Evolutionary conservation across 2,329 filamentous ascomycete genomes (phyloP), one percentile per base, ranked within the genome.

Genomic region (Phaeomoniella chlamydospora): DNA sequence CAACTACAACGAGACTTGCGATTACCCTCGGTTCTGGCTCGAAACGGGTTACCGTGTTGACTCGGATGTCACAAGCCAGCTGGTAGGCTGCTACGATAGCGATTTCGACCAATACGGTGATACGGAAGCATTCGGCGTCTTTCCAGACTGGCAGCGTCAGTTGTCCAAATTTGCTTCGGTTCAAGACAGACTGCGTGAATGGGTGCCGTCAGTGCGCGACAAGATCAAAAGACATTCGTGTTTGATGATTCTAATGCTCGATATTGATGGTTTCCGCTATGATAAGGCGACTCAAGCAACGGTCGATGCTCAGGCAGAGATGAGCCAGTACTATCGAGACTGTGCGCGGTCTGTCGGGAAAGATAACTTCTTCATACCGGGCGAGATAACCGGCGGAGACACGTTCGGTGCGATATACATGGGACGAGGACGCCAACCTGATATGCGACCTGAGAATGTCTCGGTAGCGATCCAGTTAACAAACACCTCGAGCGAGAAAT

Each of bases 131-230:
- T 77, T 77, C 44, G 74, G 74, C 42, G 66, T 72, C 11, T 76
- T 68, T 39, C 68, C 71, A 0, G 71, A 77, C 47, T 78, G 70
- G 68, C 58, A 75, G 46, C 69, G 71, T 49, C 70, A 78, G 49
- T 60, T 79, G 30, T 66, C 72, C 14, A 79, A 78, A 44, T 80
- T 79, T 52, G 73, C 73, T 33, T 74, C 69, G 30, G 74, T 78
- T 1, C 75, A 80, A 52, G 75, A 78, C 50, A 71, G 74, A 46
- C 58, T 78, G 3, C 65, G 74, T 35, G 72, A 76, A 44, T 78
- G 74, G 74, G 45, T 63, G n/a, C 67, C 69, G 2, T 64, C 64
- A 5, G 73, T 77, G 0, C 55, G 64, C 17, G 60, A 67, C 34
- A 70, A 69, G 41, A 57, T 77, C 38, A 65, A 68, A 40, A 64